Evolutionary conservation across 257 asterid species (phyloP).

Genomic region (Ophiorrhiza pumila): DNA sequence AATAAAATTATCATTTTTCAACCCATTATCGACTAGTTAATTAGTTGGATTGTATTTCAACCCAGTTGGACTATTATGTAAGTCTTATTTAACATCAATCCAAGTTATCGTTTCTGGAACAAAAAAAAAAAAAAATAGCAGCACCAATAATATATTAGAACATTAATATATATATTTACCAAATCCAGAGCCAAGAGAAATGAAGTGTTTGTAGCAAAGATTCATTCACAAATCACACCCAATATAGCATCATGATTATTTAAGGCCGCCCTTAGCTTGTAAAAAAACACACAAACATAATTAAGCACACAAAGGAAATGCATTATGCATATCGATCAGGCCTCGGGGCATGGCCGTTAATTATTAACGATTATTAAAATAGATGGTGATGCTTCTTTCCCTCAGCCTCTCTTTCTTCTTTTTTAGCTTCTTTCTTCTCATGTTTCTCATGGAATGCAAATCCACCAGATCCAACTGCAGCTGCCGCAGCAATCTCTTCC

Average conservation of each 20-base stretch:
- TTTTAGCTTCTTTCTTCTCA: slow-evolving; percentile 54
- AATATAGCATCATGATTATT: background rate
- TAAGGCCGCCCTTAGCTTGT: background rate
- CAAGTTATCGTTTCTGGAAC: too few species aligned
- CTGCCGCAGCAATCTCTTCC: slow-evolving; percentile 53
- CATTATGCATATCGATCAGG: background rate
- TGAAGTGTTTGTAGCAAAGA: too few species aligned
- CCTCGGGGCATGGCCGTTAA: background rate
- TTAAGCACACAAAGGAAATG: background rate
- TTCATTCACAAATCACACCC: too few species aligned
- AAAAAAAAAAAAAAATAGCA: too few species aligned
- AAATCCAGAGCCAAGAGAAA: too few species aligned
- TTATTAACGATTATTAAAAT: background rate
- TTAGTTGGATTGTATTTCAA: too few species aligned
- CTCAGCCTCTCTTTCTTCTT: slow-evolving; percentile 47
- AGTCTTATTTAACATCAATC: too few species aligned
- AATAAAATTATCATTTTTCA: too few species aligned
- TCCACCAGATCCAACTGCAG: slow-evolving; percentile 60
- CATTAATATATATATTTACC: too few species aligned
- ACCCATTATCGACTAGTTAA: too few species aligned
- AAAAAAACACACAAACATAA: background rate
- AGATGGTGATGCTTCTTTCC: slow-evolving; percentile 33
- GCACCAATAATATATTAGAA: too few species aligned
- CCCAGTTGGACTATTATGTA: too few species aligned
- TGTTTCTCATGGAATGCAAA: slow-evolving; percentile 72